These are phyloP conservation scores for Perkinsus marinus DNA, from an alignment of 169 alveolate genomes.

Conservation along the genomic window DNA sequence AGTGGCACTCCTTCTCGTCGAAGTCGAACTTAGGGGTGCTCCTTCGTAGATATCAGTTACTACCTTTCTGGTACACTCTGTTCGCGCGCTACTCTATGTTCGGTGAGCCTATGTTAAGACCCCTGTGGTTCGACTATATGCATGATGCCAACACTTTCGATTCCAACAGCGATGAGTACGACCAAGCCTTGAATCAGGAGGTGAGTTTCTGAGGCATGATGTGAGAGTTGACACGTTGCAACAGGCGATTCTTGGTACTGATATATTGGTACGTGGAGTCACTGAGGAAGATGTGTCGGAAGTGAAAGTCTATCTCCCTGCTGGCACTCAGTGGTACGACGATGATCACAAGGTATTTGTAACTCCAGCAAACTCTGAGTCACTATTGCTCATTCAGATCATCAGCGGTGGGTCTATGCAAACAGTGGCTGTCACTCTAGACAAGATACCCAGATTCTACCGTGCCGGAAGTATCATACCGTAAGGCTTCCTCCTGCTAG, in stretches of 20 bases:
- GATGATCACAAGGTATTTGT: neutral
- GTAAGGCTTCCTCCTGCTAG: neutral
- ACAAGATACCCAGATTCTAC: neutral
- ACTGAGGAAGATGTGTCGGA: neutral
- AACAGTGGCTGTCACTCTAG: neutral
- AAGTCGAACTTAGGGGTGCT: neutral
- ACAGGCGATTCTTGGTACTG: neutral
- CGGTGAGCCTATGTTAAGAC: neutral
- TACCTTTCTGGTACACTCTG: neutral
- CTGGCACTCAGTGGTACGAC: neutral
- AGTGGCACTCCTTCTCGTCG: neutral
- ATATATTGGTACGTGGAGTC: neutral
- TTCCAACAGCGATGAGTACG: neutral
- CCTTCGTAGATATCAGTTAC: neutral
- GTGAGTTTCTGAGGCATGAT: neutral
- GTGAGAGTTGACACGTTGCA: neutral
- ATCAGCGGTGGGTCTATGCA: neutral
- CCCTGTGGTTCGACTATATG: neutral
- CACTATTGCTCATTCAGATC: neutral
- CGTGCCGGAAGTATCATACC: neutral
- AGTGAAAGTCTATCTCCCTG: neutral
- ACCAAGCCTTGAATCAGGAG: neutral
- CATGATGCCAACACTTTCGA: neutral
- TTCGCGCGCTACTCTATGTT: neutral
- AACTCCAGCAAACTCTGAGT: neutral